A percentile compares a stretch with the other conserved stretches of the same genome.
These are phyloP conservation scores for Macrotyloma uniflorum DNA, from an alignment of 306 rosid species.

Conservation along the genomic window DNA sequence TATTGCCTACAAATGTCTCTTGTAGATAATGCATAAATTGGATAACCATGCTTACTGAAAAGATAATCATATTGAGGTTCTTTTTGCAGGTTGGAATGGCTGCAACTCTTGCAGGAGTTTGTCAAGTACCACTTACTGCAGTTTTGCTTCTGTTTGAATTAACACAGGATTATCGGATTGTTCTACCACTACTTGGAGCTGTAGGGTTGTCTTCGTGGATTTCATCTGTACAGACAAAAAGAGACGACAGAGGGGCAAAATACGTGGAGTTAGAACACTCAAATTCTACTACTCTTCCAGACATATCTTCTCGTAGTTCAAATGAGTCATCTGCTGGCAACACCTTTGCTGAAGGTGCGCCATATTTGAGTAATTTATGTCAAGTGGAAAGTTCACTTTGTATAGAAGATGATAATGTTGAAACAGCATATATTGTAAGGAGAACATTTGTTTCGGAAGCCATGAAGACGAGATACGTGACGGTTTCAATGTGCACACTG, in stretches of 20 bases:
- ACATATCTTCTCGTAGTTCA: slow-evolving; percentile 42
- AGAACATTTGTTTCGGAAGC: slow-evolving; percentile 79
- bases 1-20: not conserved
- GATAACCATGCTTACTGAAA: not conserved
- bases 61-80: slow-evolving; percentile 37
- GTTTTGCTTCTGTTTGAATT: slow-evolving; percentile 91
- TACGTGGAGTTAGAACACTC: slow-evolving; percentile 39
- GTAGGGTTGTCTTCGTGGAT: slow-evolving; percentile 95
- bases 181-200: slow-evolving; percentile 93
- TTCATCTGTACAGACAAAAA: slow-evolving; percentile 77
- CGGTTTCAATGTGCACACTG: slow-evolving; percentile 61
- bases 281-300: slow-evolving; percentile 42
- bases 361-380: slow-evolving; percentile 55
- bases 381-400: slow-evolving; percentile 82
- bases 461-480: slow-evolving; percentile 83
- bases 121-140: slow-evolving; percentile 95
- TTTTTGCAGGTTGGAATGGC: slow-evolving; percentile 98
- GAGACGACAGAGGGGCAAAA: slow-evolving; percentile 43
- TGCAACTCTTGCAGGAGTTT: slow-evolving; percentile 96
- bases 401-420: slow-evolving; percentile 53
- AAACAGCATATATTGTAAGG: slow-evolving; percentile 45
- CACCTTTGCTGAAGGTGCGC: slow-evolving; percentile 39
- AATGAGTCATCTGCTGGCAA: slow-evolving; percentile 48
- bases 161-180: slow-evolving; percentile 93
- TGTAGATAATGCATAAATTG: not conserved